Evolutionary conservation across 73 alveolate species (phyloP).

Genomic region (Stentor roeselii): DNA sequence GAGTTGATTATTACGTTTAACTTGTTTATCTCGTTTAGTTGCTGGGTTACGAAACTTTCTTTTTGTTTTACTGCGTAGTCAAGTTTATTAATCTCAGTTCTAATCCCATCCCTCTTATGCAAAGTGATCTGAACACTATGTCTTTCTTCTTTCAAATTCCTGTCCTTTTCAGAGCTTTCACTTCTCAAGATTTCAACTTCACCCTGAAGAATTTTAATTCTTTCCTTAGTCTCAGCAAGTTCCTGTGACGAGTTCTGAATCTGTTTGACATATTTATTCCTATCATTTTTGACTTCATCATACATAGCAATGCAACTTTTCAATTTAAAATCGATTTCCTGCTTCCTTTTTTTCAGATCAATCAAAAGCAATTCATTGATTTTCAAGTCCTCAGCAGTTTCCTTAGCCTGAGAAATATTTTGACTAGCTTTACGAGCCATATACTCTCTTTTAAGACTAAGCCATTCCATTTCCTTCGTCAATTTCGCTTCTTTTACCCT

Average conservation of each 20-base stretch:
- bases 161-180: conserved; percentile 89
- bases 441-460: conserved; percentile 83
- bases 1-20: conserved; percentile 87
- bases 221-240: conserved; percentile 94
- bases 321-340: conserved; percentile 88
- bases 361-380: conserved; percentile 87
- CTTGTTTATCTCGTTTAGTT: conserved; percentile 94
- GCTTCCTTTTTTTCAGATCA: conserved; percentile 84
- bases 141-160: conserved; percentile 81
- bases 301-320: conserved; percentile 89
- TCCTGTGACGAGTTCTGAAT: conserved; percentile 90
- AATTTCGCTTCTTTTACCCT: conserved; percentile 58
- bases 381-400: conserved; percentile 91
- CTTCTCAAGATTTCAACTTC: conserved; percentile 94
- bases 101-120: conserved; percentile 84
- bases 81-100: conserved; percentile 88
- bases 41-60: conserved; percentile 77
- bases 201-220: conserved; percentile 85
- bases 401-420: conserved; percentile 93
- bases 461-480: conserved; percentile 79
- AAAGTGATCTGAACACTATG: conserved; percentile 76
- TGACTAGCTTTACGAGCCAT: conserved; percentile 94
- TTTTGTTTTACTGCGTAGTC: conserved; percentile 85
- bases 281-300: conserved; percentile 92
- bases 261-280: conserved; percentile 91